Evolutionary conservation across 495 filamentous ascomycete genomes (phyloP), one percentile per base, ranked within the genome.

Genomic region (Friedmanniomyces simplex): DNA sequence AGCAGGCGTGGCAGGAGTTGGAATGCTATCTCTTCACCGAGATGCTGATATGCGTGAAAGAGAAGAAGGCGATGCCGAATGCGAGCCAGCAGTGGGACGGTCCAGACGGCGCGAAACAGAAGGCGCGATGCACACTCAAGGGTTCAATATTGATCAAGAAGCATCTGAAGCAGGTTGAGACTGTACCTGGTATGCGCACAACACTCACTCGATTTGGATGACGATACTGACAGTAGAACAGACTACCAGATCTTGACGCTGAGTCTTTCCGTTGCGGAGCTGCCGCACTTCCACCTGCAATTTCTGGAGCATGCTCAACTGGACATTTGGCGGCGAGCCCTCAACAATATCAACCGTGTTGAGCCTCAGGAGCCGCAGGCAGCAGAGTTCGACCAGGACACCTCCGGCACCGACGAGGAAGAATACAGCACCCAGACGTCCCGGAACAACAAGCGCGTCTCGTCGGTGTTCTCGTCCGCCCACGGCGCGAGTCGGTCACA

Each of bases 21-120:
- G 90, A 97, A 69, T 99, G 94, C 69, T 99, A 88, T 72, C 79
- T 99, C 21, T 99, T 97, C 67, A 87, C 85, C 2, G 93, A 97
- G 71, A 99, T 99, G 93, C 89, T 99, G 52, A 99, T 99, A 61
- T 99, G 93, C 68, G 89, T 97, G 58, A 99, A 96, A 72, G 93
- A 97, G 67, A 96, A 95, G 79, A 94, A 90, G 70, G 70, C 76
- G 25, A 61, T 74, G 3, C 76, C 79, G 7, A 69, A 68, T 61
- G 43, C 72, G 54, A 62, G 61, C 34, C 71, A 74, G 56, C 77
- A 84, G 61, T 86, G 82, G 82, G 80, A 82, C 30, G 80, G 82
- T 16, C 67, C 75, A 1, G 51, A 62, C 1, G 59, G 49, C 21
- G 54, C 57, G 25, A 77, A 74, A 64, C 77, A 73, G 46, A 93